Base-by-base conservation (phyloP, 371 early-diverging fungal species). In the Rhizopus microsporus region DNA sequence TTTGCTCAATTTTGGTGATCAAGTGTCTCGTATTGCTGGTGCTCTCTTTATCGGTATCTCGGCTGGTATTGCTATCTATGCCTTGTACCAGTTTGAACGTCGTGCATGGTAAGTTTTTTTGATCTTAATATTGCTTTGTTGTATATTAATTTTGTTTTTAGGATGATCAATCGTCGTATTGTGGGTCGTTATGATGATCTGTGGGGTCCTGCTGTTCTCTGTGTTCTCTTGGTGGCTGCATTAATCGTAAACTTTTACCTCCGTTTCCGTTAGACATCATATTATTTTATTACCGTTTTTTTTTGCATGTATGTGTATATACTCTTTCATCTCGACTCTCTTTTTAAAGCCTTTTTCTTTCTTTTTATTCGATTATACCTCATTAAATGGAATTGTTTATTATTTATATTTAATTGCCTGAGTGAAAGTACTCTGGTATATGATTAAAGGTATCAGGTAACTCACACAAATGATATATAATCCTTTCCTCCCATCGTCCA, bases 31-130 rank as follows among this genome's bases (percentile, higher is more conserved):
- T 15, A 84, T 89, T 56, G 84, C 88, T 15, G 93, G 90, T 15
- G 83, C 86, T 8, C 72, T 91, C 13, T 93, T 97, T 62, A 91
- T 92, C 4, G 71, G 70, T 62, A 65, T 70, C 33, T 43, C 72
- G 35, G 68, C 70, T 12, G 60, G 48, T 42, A 54, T 75, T 46
- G 73, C 75, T 23, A 71, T 75, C 33, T 73, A 74, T 56, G 78
- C 96, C 1, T 77, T 96, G 31, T 92, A 88, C 65, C 82, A 94
- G 63, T 98, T 92, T 84, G 89, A 93, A 60, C 93, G 93, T 88
- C 86, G 99, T 63, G 60, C 94, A 88, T 47, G 80, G 71, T 71
- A 69, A 38, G 49, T 65, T 15, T 7, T 51, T 39, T 34, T 44
- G 35, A 48, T 57, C 52, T 62, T 62, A 1, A 53, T 63, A 2